phyloP scores from a whole-genome alignment of 2,329 filamentous ascomycete species.

The Xylariaceae sp. region DNA sequence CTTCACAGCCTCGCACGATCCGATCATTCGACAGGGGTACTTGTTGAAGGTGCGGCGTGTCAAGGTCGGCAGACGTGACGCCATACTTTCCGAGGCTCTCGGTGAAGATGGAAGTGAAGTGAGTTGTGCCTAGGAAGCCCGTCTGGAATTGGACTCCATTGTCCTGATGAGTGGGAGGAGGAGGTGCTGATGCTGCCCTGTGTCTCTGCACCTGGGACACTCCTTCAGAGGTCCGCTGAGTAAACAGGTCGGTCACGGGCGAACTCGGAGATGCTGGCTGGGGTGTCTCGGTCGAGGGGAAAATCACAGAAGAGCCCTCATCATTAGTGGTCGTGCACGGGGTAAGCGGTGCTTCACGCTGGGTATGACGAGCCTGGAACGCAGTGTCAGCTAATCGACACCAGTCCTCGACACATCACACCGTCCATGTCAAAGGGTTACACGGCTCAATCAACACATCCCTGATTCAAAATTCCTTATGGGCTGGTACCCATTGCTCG shows the following conservation, averaged over 20 bases:
- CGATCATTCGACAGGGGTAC: constrained; percentile 26
- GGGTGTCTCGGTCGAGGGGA: not conserved
- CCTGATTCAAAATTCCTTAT: no score
- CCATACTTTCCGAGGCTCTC: constrained; percentile 27
- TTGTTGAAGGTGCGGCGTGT: constrained; percentile 18
- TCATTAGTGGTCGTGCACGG: not conserved
- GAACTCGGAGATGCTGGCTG: not conserved
- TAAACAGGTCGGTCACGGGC: no score
- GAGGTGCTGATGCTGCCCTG: constrained; percentile 28
- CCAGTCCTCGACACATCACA: no score
- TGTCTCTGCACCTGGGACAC: not conserved
- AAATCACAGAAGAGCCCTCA: not conserved
- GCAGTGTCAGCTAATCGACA: no score
- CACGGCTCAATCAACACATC: no score
- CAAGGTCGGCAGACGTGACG: constrained; percentile 19
- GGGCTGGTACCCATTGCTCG: no score
- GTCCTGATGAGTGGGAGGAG: constrained; percentile 17
- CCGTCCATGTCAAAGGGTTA: no score
- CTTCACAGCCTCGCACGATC: constrained; percentile 26
- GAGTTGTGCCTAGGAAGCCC: constrained; percentile 28
- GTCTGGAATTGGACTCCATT: constrained; percentile 18
- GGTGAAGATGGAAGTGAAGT: constrained; percentile 26
- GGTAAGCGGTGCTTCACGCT: not conserved
- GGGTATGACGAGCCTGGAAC: not conserved
- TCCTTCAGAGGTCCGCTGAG: no score